phyloP scores from a whole-genome alignment of 1,284 basidiomycete species.

The Boletellus deceptivus region DNA sequence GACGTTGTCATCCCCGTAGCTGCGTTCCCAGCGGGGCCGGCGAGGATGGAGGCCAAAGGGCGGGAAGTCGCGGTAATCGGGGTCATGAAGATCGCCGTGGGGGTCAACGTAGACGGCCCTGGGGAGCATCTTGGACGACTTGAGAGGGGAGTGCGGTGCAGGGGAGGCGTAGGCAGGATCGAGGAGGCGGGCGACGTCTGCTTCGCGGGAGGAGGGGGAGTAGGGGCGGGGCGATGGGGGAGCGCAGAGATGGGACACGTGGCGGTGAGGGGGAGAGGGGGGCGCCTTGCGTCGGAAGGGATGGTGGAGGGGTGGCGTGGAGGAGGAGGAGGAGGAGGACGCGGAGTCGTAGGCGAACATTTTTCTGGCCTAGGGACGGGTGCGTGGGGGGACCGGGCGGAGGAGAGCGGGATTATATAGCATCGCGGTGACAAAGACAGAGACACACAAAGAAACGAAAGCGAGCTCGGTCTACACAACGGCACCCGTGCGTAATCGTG shows the following conservation, averaged over 20 bases:
- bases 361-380: not conserved
- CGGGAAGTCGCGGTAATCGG: constrained; percentile 65
- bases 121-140: constrained; percentile 22
- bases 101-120: constrained; percentile 54
- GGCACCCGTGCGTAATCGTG: constrained; percentile 30
- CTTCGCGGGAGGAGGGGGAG: constrained; percentile 33
- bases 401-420: constrained; percentile 33
- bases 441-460: constrained; percentile 26
- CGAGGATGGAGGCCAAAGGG: constrained; percentile 30
- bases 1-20: constrained; percentile 27
- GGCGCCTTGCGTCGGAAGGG: constrained; percentile 25
- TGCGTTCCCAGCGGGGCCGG: constrained; percentile 20
- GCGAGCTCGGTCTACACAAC: constrained; percentile 23
- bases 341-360: constrained; percentile 21
- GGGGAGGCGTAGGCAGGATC: constrained; percentile 59
- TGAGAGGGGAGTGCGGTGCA: constrained; percentile 27
- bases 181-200: constrained; percentile 59
- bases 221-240: constrained; percentile 23
- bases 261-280: constrained; percentile 22
- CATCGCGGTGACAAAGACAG: constrained; percentile 28
- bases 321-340: constrained; percentile 21
- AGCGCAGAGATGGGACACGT: constrained; percentile 7
- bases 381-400: constrained; percentile 11
- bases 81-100: constrained; percentile 63
- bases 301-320: constrained; percentile 19